Evolutionary conservation across 225 moss, liverwort and hornwort species (phyloP).

Genomic region (Rhytidiadelphus loreus): DNA sequence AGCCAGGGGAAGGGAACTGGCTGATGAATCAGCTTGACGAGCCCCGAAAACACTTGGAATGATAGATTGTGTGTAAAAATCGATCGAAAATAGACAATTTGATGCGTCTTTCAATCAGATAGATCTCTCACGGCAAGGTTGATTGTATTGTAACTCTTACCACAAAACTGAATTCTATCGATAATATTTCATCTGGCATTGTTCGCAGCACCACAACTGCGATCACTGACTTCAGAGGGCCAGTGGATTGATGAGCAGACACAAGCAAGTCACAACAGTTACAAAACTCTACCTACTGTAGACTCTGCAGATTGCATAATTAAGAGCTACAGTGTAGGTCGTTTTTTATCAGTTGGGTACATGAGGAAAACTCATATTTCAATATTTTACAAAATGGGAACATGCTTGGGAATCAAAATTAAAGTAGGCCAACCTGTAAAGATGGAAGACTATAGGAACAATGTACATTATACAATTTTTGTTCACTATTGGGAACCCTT

Average conservation of each 20-base stretch:
- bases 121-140: not conserved
- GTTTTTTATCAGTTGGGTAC: not conserved
- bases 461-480: not conserved
- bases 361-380: no score
- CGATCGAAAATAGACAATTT: not conserved
- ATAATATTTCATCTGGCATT: not conserved
- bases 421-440: not conserved
- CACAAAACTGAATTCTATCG: not conserved
- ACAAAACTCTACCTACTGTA: not conserved
- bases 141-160: not conserved
- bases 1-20: not conserved
- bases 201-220: not conserved
- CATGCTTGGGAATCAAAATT: not conserved
- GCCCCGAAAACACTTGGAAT: not conserved
- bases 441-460: not conserved
- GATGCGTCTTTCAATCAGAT: not conserved
- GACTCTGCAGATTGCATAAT: not conserved
- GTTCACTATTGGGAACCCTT: rapidly evolving
- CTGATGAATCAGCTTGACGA: not conserved
- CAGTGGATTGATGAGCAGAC: not conserved
- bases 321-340: not conserved
- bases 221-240: not conserved
- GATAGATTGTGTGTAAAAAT: not conserved
- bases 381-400: not conserved
- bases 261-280: not conserved